A percentile compares a stretch with the other conserved stretches of the same genome.
Conservation (phyloP, 2,329 filamentous ascomycete genomes). For the Trichoderma pleuroti region DNA sequence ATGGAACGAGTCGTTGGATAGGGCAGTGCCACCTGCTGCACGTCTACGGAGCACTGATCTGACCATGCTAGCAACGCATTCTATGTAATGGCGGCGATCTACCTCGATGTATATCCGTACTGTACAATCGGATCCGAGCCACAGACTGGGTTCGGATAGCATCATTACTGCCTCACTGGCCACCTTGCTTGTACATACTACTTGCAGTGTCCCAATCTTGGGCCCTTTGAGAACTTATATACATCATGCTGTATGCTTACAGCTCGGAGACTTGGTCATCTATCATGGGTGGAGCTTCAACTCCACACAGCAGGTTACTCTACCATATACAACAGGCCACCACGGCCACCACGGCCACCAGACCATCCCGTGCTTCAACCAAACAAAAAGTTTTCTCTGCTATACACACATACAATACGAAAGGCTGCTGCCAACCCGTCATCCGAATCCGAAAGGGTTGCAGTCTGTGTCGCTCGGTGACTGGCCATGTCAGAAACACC, state of each 20-base stretch:
- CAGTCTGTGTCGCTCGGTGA: slow-evolving; percentile 14
- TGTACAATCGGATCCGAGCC: not conserved
- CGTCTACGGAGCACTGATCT: slow-evolving; percentile 5
- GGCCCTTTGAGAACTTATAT: not conserved
- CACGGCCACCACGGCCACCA: not conserved
- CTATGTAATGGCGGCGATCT: not conserved
- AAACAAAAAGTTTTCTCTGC: not conserved
- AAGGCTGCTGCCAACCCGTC: slow-evolving; percentile 3
- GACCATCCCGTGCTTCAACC: not conserved
- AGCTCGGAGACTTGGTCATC: not conserved
- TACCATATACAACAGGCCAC: not conserved
- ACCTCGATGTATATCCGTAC: not conserved
- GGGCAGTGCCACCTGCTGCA: slow-evolving; percentile 7
- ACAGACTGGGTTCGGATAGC: not conserved
- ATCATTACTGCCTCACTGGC: not conserved
- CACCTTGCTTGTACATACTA: not conserved
- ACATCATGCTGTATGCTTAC: not conserved
- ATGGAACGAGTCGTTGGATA: not conserved
- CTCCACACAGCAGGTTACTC: not conserved
- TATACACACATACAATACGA: not conserved
- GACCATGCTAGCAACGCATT: not conserved
- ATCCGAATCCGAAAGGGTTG: slow-evolving; percentile 8
- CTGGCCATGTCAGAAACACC: slow-evolving; percentile 9
- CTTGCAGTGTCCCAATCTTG: not conserved
- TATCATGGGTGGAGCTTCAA: not conserved